These are phyloP conservation scores for Aspergillus tanneri DNA, from an alignment of 2,329 filamentous ascomycete genomes.

Conservation along the genomic window DNA sequence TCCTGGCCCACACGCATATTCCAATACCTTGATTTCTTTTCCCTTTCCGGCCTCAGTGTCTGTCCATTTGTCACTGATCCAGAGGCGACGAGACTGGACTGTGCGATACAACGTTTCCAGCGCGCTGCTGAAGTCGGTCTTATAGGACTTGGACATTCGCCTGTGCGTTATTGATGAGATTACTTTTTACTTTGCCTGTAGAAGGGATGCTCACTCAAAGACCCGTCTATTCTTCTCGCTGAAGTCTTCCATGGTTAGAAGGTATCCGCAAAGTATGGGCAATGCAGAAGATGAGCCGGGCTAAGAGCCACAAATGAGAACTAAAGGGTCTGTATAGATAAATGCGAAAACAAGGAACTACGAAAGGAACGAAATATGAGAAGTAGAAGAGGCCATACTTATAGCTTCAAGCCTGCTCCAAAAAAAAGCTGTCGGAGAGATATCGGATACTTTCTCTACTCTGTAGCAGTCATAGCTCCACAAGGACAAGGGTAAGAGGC, in stretches of 20 bases:
- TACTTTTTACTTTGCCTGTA: background rate
- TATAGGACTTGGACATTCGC: constrained; percentile 56
- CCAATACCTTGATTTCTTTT: constrained; percentile 56
- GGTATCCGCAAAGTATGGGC: background rate
- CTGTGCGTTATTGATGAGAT: constrained; percentile 36
- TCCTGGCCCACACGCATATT: constrained; percentile 76
- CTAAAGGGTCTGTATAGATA: too few species aligned
- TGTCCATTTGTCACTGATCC: constrained; percentile 61
- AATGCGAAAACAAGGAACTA: background rate
- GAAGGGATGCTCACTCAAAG: constrained; percentile 39
- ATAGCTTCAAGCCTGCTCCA: constrained; percentile 3
- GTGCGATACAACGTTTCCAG: constrained; percentile 56
- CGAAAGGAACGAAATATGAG: background rate
- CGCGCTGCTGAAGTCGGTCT: constrained; percentile 56
- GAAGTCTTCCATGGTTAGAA: constrained; percentile 31
- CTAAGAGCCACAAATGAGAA: background rate
- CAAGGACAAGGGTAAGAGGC: background rate
- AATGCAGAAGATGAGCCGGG: background rate
- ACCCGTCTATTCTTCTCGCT: constrained; percentile 40
- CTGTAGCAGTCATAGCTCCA: background rate
- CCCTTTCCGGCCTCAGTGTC: constrained; percentile 32
- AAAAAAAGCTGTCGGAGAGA: constrained; percentile 32
- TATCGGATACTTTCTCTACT: constrained; percentile 33
- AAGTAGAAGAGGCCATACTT: constrained; percentile 6
- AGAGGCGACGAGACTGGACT: constrained; percentile 55